Evolutionary conservation across 2,329 filamentous ascomycete species (phyloP), one percentile per base, ranked within the genome.

Genomic region (Penicillium sp.): DNA sequence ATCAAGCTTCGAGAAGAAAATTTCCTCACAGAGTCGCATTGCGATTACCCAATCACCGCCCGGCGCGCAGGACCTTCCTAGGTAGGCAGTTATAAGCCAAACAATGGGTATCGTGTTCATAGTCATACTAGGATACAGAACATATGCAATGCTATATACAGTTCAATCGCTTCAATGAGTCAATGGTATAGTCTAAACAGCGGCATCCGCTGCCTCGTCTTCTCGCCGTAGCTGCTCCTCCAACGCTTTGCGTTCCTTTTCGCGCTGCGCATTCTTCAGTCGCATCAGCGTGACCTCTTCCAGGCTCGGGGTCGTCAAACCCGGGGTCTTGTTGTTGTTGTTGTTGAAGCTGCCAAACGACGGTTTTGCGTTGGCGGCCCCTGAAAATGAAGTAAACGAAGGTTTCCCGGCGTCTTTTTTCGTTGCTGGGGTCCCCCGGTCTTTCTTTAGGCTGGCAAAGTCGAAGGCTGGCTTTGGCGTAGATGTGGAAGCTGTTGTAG

Each of bases 201-300:
- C 61, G 60, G 69, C 69, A 61, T 71, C 71, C 3, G 72, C 74
- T 5, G 69, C 73, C 56, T 78, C 75, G 43, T 82, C 80, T 60
- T 77, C 76, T 62, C 74, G 75, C 45, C 72, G 66, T 55, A 82
- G 75, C 60, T 84, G 77, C 52, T 83, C 81, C 59, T 82, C 81
- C 12, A 82, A 60, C 30, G 75, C 74, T 62, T 74, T 77, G 56
- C 75, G 78, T 66, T 85, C 82, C 23, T 78, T 76, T 62, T 76
- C 74, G 42, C 75, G 77, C 66, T 85, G 81, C 1, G 82, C 82
- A 56, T 79, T 82, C 61, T 81, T 80, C 42, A 86, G 62, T 56
- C 81, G 76, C 59, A 81, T 84, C 72, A 84, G 76, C 1, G 80
- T 84, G 51, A 74, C 59, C 46, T 78, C 76, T 60, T 78, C 70